These are phyloP conservation scores for Jacaranda mimosifolia DNA, from an alignment of 257 asterid genomes.

Conservation along the genomic window DNA sequence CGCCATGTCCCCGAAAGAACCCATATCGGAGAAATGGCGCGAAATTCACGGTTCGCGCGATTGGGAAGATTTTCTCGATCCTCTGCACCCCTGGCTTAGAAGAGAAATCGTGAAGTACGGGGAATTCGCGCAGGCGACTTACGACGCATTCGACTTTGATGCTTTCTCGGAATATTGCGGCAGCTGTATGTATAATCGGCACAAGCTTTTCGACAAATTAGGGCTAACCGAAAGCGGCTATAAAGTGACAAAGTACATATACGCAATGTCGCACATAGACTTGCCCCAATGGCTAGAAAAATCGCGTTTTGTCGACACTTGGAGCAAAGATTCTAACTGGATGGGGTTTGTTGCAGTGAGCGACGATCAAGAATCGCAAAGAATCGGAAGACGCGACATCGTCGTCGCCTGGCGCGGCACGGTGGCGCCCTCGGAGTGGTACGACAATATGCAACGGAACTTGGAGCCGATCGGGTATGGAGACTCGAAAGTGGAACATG, in stretches of 20 bases:
- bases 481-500: constrained; percentile 74
- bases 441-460: constrained; percentile 70
- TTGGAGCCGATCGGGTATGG: constrained; percentile 67
- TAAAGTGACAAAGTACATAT: constrained; percentile 58
- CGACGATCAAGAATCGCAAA: constrained; percentile 58
- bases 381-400: constrained; percentile 76
- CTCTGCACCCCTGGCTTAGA: constrained; percentile 68
- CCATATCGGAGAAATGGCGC: constrained; percentile 61
- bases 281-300: constrained; percentile 72
- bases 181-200: constrained; percentile 64
- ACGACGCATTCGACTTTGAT: constrained; percentile 78
- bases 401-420: constrained; percentile 89
- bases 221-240: constrained; percentile 60
- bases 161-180: constrained; percentile 72
- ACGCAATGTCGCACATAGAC: constrained; percentile 75
- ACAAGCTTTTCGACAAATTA: constrained; percentile 54
- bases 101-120: constrained; percentile 79
- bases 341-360: constrained; percentile 81
- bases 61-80: constrained; percentile 75
- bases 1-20: constrained; percentile 61
- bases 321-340: constrained; percentile 90
- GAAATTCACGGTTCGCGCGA: constrained; percentile 66
- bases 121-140: constrained; percentile 80
- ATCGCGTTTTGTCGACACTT: constrained; percentile 53
- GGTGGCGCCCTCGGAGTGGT: constrained; percentile 79